phyloP scores from a whole-genome alignment of 2,329 filamentous ascomycete species.

The Aureobasidium pullulans region DNA sequence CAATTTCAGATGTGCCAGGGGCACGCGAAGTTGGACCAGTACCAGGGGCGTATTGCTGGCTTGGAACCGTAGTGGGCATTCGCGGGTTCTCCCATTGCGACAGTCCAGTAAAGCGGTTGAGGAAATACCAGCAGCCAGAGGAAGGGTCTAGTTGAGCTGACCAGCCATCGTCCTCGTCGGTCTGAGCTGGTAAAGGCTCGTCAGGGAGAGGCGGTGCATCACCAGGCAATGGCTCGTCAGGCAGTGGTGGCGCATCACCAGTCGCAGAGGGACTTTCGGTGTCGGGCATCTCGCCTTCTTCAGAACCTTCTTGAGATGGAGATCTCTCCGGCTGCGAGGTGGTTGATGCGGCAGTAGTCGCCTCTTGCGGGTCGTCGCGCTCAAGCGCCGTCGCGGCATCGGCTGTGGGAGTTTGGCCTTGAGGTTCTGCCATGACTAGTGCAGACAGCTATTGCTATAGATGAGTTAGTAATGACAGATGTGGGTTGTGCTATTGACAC shows the following conservation, averaged over 20 bases:
- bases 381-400: not conserved
- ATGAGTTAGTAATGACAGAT: conserved; percentile 1
- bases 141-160: conserved; percentile 67
- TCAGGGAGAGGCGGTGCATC: conserved; percentile 35
- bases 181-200: conserved; percentile 41
- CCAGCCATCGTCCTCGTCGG: conserved; percentile 61
- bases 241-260: conserved; percentile 18
- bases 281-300: conserved; percentile 16
- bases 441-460: not conserved
- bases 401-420: not conserved
- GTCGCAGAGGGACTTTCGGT: conserved; percentile 17
- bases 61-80: conserved; percentile 30
- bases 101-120: conserved; percentile 68
- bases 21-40: conserved; percentile 13
- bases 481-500: not conserved
- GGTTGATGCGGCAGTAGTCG: not conserved
- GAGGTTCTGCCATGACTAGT: conserved; percentile 10
- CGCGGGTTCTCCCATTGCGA: conserved; percentile 86
- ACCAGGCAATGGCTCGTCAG: conserved; percentile 17
- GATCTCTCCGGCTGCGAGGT: not conserved
- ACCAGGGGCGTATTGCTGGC: conserved; percentile 4
- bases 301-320: conserved; percentile 12
- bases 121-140: conserved; percentile 70
- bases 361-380: not conserved
- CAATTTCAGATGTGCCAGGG: conserved; percentile 10